Evolutionary conservation across 129 eudicot genomes (phyloP), one percentile per base, ranked within the genome.

Genomic region (Flaveria sonorensis): DNA sequence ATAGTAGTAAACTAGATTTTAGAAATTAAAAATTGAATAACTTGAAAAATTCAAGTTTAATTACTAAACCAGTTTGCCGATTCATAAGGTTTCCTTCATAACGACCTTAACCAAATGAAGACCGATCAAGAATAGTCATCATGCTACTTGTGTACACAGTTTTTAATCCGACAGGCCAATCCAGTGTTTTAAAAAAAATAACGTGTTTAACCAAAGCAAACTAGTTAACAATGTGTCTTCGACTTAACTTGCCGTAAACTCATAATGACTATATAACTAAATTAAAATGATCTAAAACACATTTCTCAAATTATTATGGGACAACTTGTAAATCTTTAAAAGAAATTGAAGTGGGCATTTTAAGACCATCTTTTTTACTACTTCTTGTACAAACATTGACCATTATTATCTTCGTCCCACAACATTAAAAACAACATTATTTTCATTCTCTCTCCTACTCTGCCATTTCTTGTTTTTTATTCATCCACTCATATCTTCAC

Each of bases 401-500:
- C 24, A 68, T 64, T 70, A 69, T 56, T 78, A 42, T 65, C 59
- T 55, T 68, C 55, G 26, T 65, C 56, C 68, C 68, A 39, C 39
- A 70, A 18, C 40, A 59, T 28, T 56, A 60, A 78, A 76, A 78
- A 48, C 71, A 78, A 36, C 76, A 70, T 53, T 65, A 6, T 64
- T 78, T 64, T 11, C 16, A 56, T 67, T 74, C 80, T 80, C 79
- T 66, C 32, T 80, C 84, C 75, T 65, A 73, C 70, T 42, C 73
- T 53, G 84, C 84, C 60, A 74, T 24, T 15, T 80, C 61, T 80
- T 80, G 79, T 65, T 79, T 78, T 71, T 16, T 67, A 66, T 74
- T 67, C 79, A 57, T 18, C 79, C 84, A 73, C 75, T 70, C 82
- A 79, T 72, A 73, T 59, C 75, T 66, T 80, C 79, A n/a, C 56